Conservation (phyloP, 306 rosid genomes). For the Trichosanthes cucumerina region DNA sequence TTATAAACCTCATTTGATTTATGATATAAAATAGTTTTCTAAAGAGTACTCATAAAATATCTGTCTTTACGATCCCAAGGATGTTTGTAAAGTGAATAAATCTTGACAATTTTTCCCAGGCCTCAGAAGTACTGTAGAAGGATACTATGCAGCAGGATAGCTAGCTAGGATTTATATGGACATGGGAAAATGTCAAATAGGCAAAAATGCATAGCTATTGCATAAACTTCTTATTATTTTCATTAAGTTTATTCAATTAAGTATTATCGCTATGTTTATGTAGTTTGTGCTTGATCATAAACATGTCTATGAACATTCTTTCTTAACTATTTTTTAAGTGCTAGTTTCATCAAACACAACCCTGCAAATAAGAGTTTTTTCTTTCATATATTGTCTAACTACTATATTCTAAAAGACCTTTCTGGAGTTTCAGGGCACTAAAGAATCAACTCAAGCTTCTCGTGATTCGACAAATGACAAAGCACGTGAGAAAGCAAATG, state of each 20-base stretch:
- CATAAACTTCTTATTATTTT: not conserved
- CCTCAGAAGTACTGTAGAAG: not conserved
- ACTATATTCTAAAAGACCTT: conserved; percentile 1
- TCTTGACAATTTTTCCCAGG: not conserved
- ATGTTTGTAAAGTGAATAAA: not conserved
- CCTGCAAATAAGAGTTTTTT: not conserved
- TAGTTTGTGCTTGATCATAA: not conserved
- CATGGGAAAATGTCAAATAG: not conserved
- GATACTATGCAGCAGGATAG: not conserved
- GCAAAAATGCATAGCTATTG: not conserved
- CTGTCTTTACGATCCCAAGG: not conserved
- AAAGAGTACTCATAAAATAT: not conserved
- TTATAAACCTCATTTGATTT: not conserved
- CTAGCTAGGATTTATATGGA: not conserved
- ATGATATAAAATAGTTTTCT: not conserved
- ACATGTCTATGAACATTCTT: not conserved
- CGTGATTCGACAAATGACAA: conserved; percentile 68
- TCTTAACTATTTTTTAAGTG: not conserved
- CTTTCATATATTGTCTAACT: not conserved
- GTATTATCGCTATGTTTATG: not conserved
- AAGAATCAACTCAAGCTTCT: conserved; percentile 75
- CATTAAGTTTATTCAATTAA: not conserved
- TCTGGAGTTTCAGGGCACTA: conserved; percentile 38
- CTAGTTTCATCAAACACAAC: not conserved
- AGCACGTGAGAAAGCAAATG: conserved; percentile 46